Evolutionary conservation across 495 filamentous ascomycete species (phyloP).

Genomic region (Podospora pseudoanserina): DNA sequence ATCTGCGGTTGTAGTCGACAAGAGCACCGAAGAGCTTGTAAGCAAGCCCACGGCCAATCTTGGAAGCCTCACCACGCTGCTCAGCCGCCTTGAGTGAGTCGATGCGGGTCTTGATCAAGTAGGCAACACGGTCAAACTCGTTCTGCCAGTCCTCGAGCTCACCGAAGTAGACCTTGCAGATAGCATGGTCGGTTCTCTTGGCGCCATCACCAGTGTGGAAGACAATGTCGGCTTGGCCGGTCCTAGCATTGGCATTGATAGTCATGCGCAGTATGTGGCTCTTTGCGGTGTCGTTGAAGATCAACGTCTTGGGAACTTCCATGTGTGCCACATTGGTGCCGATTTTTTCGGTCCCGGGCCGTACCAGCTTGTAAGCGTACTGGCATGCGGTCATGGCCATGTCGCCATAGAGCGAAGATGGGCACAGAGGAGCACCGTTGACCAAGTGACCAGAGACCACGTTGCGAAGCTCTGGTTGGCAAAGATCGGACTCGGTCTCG

Average conservation of each 20-base stretch:
- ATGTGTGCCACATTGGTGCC: slow-evolving; percentile 61
- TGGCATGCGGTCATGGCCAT: slow-evolving; percentile 72
- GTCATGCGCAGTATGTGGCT: slow-evolving; percentile 48
- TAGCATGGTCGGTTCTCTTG: slow-evolving; percentile 47
- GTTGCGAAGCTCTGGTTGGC: slow-evolving; percentile 55
- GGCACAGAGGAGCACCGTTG: slow-evolving; percentile 55
- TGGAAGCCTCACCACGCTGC: slow-evolving; percentile 51
- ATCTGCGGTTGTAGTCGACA: slow-evolving; percentile 65
- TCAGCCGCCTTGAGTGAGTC: slow-evolving; percentile 50
- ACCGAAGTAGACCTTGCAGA: slow-evolving; percentile 49
- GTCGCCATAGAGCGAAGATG: slow-evolving; percentile 67
- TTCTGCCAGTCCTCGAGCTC: slow-evolving; percentile 44
- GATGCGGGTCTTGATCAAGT: slow-evolving; percentile 54
- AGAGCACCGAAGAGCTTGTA: slow-evolving; percentile 73
- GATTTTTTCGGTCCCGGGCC: slow-evolving; percentile 50
- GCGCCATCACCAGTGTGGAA: slow-evolving; percentile 44
- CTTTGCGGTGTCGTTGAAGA: slow-evolving; percentile 54
- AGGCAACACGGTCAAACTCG: slow-evolving; percentile 54
- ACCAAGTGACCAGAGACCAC: slow-evolving; percentile 69
- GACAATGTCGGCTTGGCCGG: slow-evolving; percentile 37
- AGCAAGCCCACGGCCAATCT: slow-evolving; percentile 64
- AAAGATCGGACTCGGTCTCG: slow-evolving; percentile 64
- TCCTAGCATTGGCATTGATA: slow-evolving; percentile 38
- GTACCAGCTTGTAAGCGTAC: slow-evolving; percentile 59
- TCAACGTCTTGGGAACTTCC: slow-evolving; percentile 66